Evolutionary conservation across 2,329 filamentous ascomycete genomes (phyloP), one percentile per base, ranked within the genome.

Genomic region (Cytospora schulzeri): DNA sequence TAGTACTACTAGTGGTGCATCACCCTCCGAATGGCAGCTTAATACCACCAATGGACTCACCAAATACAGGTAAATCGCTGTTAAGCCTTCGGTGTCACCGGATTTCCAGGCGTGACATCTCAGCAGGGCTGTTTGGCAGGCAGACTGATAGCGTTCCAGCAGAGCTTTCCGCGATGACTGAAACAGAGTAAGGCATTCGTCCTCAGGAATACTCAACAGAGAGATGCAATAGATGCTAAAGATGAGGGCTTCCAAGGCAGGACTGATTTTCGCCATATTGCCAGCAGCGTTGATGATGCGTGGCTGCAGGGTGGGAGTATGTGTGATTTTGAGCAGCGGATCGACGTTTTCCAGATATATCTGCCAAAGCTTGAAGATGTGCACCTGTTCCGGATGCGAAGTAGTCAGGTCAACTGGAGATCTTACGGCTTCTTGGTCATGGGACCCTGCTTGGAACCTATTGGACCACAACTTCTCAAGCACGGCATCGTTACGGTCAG

Each of bases 311-410:
- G 73, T 85, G 0, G 85, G 85, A 0, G 80, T 79, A 68, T 88
- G 86, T 0, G 83, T 83, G 41, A 88, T 76, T 60, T 86, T 87
- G n/a, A 87, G 73, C 2, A 88, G 68, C 0, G 85, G 85, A 67
- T 88, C 78, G 58, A 88, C 80, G 50, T 86, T 85, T 31, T 86
- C 80, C 0, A 88, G 73, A 67, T 84, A 88, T 0, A 81, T 73
- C 69, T 88, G 84, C 85, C 86, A 88, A 0, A 85, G 73, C 28
- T 75, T 71, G 64, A 84, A 81, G 8, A 83, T 80, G 0, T 80
- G 75, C 1, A 76, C 74, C 0, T 77, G 76, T 0, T 76, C 70
- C 0, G 81, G 81, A 31, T 90, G 88, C 0, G 87, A 68, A 2
- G 76, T 73, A 4, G 79, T 77, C 1, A 88, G 71, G 66, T 83